phyloP scores from a whole-genome alignment of 129 eudicot species.

The Helichrysum umbraculigerum region DNA sequence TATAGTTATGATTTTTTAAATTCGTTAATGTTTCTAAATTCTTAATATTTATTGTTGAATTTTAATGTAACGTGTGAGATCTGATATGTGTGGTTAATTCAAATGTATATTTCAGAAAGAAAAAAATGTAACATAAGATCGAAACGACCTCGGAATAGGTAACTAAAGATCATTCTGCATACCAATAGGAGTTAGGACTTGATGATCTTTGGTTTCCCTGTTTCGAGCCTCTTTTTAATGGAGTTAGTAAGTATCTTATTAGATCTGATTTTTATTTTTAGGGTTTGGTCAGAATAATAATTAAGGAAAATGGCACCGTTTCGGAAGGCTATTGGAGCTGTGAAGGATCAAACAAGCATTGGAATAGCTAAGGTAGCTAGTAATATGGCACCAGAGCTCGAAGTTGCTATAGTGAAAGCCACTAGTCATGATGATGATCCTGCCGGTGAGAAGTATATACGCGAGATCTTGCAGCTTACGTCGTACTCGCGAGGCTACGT shows the following conservation, averaged over 20 bases:
- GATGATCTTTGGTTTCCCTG: neutral
- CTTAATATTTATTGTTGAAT: neutral
- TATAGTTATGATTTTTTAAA: too few species aligned
- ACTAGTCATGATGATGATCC: slow-evolving; percentile 84
- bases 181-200: neutral
- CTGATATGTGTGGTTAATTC: neutral
- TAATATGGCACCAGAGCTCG: slow-evolving; percentile 82
- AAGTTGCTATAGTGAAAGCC: slow-evolving; percentile 74
- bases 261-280: slow-evolving; percentile 20
- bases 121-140: too few species aligned
- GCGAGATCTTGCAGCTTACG: slow-evolving; percentile 59
- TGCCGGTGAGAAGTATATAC: slow-evolving; percentile 62
- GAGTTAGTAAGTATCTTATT: neutral
- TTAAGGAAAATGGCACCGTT: slow-evolving; percentile 51
- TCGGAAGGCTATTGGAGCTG: slow-evolving; percentile 80
- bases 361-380: slow-evolving; percentile 71
- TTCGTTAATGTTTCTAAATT: neutral
- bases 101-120: neutral
- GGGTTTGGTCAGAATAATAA: slow-evolving; percentile 6
- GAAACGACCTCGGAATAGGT: too few species aligned
- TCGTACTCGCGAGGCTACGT: slow-evolving; percentile 61
- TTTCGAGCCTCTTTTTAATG: neutral
- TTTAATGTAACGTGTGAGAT: neutral
- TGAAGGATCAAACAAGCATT: slow-evolving; percentile 83
- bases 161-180: neutral